Conservation (phyloP, 371 early-diverging fungal genomes). For the Parasitella parasitica region DNA sequence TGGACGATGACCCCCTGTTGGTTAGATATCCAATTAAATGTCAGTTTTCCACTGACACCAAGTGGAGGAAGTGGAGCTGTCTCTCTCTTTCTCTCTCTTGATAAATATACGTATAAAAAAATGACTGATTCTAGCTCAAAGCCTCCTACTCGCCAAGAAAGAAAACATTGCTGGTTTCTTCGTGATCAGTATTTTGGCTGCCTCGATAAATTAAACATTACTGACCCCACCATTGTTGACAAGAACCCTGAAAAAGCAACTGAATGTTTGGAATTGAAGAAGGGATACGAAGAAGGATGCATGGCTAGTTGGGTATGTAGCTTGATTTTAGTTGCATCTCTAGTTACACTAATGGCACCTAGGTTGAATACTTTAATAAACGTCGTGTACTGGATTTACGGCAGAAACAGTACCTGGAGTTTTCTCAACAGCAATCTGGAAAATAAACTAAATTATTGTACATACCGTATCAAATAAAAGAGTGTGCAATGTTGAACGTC, state of each 20-base stretch:
- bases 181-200: constrained; percentile 61
- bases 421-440: constrained; percentile 42
- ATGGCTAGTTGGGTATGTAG: constrained; percentile 54
- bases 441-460: background rate
- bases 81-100: constrained; percentile 10
- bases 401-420: constrained; percentile 48
- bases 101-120: background rate
- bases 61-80: background rate
- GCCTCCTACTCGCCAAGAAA: constrained; percentile 55
- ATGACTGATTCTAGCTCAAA: constrained; percentile 20
- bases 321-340: background rate
- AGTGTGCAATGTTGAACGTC: too few relatives aligned
- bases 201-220: constrained; percentile 47
- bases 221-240: constrained; percentile 50
- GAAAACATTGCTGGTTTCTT: constrained; percentile 55
- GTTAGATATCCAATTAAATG: background rate
- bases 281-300: constrained; percentile 47
- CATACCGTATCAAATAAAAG: background rate
- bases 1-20: background rate
- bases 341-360: background rate
- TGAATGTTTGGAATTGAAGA: constrained; percentile 43
- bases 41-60: background rate
- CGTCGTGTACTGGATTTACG: constrained; percentile 48
- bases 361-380: constrained; percentile 57
- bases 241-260: constrained; percentile 43